These are phyloP conservation scores for Blastobotrys arbuscula DNA, from an alignment of 1,139 yeast species.

Conservation along the genomic window DNA sequence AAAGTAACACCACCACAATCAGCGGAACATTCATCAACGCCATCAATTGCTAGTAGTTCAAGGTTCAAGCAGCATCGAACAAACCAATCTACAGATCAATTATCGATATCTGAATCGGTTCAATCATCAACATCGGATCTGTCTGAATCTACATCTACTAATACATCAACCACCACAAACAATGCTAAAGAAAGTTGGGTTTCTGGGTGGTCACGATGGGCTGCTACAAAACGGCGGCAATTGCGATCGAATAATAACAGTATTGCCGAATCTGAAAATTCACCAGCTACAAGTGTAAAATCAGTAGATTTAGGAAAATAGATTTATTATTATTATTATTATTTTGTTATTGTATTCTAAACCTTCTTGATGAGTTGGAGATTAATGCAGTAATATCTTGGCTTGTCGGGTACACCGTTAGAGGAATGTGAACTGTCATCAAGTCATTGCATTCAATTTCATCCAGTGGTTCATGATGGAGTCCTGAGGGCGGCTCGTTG, in stretches of 20 bases:
- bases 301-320: constrained; percentile 10
- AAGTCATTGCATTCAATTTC: constrained; percentile 29
- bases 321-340: neutral
- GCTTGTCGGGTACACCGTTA: constrained; percentile 30
- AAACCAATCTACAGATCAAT: constrained; percentile 12
- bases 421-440: constrained; percentile 28
- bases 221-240: constrained; percentile 22
- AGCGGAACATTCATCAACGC: neutral
- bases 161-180: neutral
- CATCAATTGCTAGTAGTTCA: neutral
- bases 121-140: constrained; percentile 12
- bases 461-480: constrained; percentile 16
- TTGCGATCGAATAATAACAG: constrained; percentile 10
- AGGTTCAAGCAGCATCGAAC: constrained; percentile 4
- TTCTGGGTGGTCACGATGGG: constrained; percentile 29
- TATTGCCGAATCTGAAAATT: neutral
- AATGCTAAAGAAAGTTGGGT: constrained; percentile 20
- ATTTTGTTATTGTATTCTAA: constrained; percentile 9
- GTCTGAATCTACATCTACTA: constrained; percentile 10
- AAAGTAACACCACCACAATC: constrained; percentile 1
- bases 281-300: constrained; percentile 8
- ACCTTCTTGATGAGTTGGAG: constrained; percentile 22
- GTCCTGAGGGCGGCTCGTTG: constrained; percentile 24
- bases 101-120: constrained; percentile 14
- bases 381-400: constrained; percentile 30